A percentile compares a stretch with the other conserved stretches of the same genome.
phyloP scores from a whole-genome alignment of 2,329 filamentous ascomycete genomes.

The Pseudogymnoascus sp. region DNA sequence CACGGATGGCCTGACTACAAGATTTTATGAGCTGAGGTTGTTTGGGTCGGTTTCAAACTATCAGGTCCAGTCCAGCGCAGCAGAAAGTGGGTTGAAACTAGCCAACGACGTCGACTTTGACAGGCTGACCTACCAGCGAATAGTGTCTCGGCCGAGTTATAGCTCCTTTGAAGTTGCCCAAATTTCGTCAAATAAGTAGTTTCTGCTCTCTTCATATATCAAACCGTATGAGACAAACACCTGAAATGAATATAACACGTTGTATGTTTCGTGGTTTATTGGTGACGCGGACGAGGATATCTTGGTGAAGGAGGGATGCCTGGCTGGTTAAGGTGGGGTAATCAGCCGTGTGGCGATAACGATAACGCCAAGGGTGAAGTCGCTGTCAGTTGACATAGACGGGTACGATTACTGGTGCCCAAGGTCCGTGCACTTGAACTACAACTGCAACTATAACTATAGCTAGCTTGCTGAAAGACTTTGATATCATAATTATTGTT shows the following conservation, averaged over 20 bases:
- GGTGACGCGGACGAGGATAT: constrained; percentile 2
- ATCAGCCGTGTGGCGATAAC: not conserved
- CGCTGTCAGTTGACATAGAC: not conserved
- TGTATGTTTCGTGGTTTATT: not conserved
- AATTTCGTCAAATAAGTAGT: not conserved
- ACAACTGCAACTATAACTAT: not conserved
- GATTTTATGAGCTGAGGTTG: constrained; percentile 3
- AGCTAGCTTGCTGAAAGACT: not conserved
- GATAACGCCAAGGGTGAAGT: constrained; percentile 6
- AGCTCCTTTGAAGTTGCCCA: not conserved
- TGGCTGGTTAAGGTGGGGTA: constrained; percentile 9
- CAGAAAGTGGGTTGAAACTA: constrained; percentile 3
- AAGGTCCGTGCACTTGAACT: not conserved
- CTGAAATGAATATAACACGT: not conserved
- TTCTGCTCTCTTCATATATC: not conserved
- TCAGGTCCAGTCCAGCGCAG: constrained; percentile 6
- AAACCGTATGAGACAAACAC: not conserved
- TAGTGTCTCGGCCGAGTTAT: not conserved
- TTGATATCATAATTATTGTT: not conserved
- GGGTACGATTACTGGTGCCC: not conserved
- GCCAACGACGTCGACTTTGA: constrained; percentile 2
- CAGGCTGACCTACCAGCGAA: constrained; percentile 7
- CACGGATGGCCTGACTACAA: constrained; percentile 1
- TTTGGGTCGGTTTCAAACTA: constrained; percentile 6
- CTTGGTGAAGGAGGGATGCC: constrained; percentile 3